Evolutionary conservation across 73 alveolate genomes (phyloP), one percentile per base, ranked within the genome.

Genomic region (Paramecium primaurelia): DNA sequence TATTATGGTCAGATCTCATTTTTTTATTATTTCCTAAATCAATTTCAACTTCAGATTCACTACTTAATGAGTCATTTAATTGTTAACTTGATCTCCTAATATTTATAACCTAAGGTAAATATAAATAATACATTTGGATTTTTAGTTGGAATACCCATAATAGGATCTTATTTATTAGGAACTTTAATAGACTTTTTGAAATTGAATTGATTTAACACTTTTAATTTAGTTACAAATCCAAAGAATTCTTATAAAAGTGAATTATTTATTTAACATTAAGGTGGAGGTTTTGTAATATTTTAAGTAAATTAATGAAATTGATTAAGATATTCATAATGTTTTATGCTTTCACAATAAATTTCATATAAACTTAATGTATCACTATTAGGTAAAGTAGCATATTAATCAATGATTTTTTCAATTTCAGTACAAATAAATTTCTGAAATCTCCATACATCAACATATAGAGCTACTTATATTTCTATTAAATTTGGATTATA

Each of bases 311-410:
- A 14, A n/a, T 64, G 47, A 64, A 64, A 64, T 64, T 12, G 12
- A 28, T 25, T 40, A 0, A 80, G 32, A 18, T 26, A 40, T 64
- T 80, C 91, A 47, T 80, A 80, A 80, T 80, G 71, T 25, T 47
- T 80, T 5, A 20, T 45, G 26, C 64, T 45, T 20, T 80, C 91
- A 20, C 22, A 26, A 22, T 38, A 80, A 5, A 80, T 80, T 16
- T 80, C 91, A 80, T 80, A 45, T 3, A 80, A 36, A 44, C 77
- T 45, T 5, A 80, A 44, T 20, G 91, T 80, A 80, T 80, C 91
- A 12, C 64, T 32, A 80, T 80, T 80, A 10, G 91, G 91, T 8
- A 80, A 77, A 20, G 91, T 80, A 45, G 91, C 91, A 80, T 80
- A 80, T 42, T 28, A 20, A 47, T 80, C 91, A 1, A 80, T 42